Evolutionary conservation across 2,329 filamentous ascomycete species (phyloP), one percentile per base, ranked within the genome.

Genomic region (Epichloe festucae): DNA sequence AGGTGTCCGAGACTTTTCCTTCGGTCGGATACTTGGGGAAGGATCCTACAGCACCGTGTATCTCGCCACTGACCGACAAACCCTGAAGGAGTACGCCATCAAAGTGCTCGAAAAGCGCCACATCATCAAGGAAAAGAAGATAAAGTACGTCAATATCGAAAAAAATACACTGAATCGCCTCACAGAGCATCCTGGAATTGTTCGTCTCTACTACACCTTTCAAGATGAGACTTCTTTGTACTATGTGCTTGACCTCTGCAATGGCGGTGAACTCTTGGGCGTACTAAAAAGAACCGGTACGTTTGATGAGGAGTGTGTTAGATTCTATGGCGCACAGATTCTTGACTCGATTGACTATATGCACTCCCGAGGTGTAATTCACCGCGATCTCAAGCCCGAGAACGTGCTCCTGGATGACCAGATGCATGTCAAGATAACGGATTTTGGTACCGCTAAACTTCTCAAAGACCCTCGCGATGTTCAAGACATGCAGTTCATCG

Each of bases 101-200:
- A 98, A 98, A 67, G 91, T 98, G 15, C 79, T 98, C 46, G 93
- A 98, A 70, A 98, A 98, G 71, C 82, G 89, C 62, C 93, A 98
- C 67, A 98, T 98, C 63, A 98, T 98, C 75, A 98, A 97, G 70
- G 93, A 98, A 71, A 97, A 95, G 70, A 98, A 98, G 76, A 95
- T 98, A 63, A 98, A 98, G 75, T 98, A 98, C 64, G 93, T 98
- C 69, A 98, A 97, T 69, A 98, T 98, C 61, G 93, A 98, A 69
- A 96, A 72, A 72, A 91, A 98, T 69, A 97, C 93, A 0, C 75
- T 98, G 52, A 98, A 98, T 65, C 84, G 93, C 56, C 74, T 98
- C 53, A 97, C 91, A 3, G 91, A 98, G 57, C 93, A 98, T 63
- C 93, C 93, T 6, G 93, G 93, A 19, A 91, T 98, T 54, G 90